Conservation (phyloP, 352 stramenopile species). For the Discostella stelligera region DNA sequence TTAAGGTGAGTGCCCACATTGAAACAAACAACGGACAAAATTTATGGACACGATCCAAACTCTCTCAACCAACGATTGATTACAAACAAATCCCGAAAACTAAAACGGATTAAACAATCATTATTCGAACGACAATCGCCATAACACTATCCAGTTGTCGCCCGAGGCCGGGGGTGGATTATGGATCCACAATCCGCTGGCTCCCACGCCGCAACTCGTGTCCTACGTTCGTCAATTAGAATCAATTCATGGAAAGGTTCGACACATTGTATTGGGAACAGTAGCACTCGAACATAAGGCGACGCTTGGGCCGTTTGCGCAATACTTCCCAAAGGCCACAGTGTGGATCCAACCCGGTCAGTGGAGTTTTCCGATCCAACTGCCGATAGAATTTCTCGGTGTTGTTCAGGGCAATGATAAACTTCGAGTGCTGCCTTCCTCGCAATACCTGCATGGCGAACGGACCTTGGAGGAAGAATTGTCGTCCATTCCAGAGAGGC, state of each 20-base stretch:
- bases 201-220: constrained; percentile 78
- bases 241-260: constrained; percentile 70
- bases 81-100: no score
- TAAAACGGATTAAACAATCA: background rate
- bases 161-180: constrained; percentile 62
- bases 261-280: constrained; percentile 82
- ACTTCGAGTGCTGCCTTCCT: constrained; percentile 46
- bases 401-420: constrained; percentile 52
- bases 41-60: no score
- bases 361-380: constrained; percentile 70
- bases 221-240: constrained; percentile 72
- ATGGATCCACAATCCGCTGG: constrained; percentile 82
- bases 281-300: constrained; percentile 85
- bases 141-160: constrained; percentile 29
- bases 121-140: background rate
- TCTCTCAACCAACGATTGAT: no score
- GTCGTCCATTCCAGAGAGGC: constrained; percentile 13
- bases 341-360: constrained; percentile 84
- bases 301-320: constrained; percentile 77
- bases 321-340: constrained; percentile 71
- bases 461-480: constrained; percentile 29
- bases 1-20: constrained; percentile 47
- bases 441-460: constrained; percentile 30
- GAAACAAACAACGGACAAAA: no score
- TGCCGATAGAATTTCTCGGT: constrained; percentile 69